Conservation (phyloP, 2,329 filamentous ascomycete species). For the Ascochyta koolunga region DNA sequence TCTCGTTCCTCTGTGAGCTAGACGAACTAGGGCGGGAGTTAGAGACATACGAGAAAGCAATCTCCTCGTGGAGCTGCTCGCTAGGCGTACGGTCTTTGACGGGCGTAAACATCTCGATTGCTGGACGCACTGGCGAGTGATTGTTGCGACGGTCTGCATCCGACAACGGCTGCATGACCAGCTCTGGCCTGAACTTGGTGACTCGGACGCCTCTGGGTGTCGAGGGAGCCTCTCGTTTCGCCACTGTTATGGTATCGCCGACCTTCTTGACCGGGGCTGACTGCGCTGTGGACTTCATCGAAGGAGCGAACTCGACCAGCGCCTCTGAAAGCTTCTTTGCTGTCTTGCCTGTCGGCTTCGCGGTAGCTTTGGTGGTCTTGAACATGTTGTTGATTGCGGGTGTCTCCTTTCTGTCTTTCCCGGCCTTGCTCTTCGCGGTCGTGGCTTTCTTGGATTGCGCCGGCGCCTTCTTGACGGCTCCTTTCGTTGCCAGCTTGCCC, state of each 20-base stretch:
- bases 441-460: slow-evolving; percentile 39
- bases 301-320: neutral
- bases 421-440: slow-evolving; percentile 34
- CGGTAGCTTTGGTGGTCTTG: slow-evolving; percentile 36
- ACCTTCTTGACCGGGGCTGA: slow-evolving; percentile 20
- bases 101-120: slow-evolving; percentile 39
- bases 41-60: slow-evolving; percentile 19
- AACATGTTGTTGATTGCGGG: slow-evolving; percentile 37
- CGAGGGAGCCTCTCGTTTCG: slow-evolving; percentile 20
- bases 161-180: slow-evolving; percentile 37
- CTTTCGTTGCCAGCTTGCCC: slow-evolving; percentile 31
- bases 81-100: slow-evolving; percentile 36
- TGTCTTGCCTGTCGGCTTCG: slow-evolving; percentile 22
- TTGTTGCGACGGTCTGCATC: slow-evolving; percentile 42
- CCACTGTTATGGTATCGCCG: slow-evolving; percentile 18
- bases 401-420: slow-evolving; percentile 32
- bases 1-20: slow-evolving; percentile 33
- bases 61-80: slow-evolving; percentile 35
- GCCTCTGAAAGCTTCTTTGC: slow-evolving; percentile 12
- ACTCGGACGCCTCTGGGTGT: slow-evolving; percentile 27
- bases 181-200: slow-evolving; percentile 32
- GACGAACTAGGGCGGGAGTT: slow-evolving; percentile 36
- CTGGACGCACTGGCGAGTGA: slow-evolving; percentile 34
- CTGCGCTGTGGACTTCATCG: slow-evolving; percentile 1
- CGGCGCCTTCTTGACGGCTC: slow-evolving; percentile 30